Evolutionary conservation across 768 basidiomycete genomes (phyloP).

Genomic region (Aureoboletus auriporus): DNA sequence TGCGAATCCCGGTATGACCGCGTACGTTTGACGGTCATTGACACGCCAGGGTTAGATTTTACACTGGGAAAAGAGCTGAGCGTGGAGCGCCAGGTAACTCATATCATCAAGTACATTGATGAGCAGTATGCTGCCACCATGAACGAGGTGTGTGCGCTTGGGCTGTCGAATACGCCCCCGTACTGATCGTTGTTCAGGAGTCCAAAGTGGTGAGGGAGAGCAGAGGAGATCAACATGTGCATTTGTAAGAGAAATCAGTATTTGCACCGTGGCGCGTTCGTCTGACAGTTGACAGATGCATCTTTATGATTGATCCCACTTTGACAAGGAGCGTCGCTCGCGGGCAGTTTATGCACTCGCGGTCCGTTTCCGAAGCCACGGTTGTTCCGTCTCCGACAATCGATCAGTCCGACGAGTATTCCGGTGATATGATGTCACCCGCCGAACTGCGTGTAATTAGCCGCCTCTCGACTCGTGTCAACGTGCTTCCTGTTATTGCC

Average conservation of each 20-base stretch:
- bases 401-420: conserved; percentile 46
- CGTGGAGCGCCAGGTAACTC: conserved; percentile 74
- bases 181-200: conserved; percentile 47
- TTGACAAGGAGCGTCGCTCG: conserved; percentile 51
- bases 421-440: conserved; percentile 62
- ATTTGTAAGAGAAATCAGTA: conserved; percentile 53
- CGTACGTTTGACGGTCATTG: conserved; percentile 73
- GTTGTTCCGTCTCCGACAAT: conserved; percentile 48
- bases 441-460: conserved; percentile 76
- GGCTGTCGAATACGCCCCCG: not conserved
- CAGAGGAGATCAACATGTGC: conserved; percentile 87
- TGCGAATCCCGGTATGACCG: conserved; percentile 81
- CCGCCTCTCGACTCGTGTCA: conserved; percentile 67
- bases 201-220: conserved; percentile 84
- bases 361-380: conserved; percentile 64
- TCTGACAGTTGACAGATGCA: conserved; percentile 49
- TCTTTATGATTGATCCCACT: conserved; percentile 84
- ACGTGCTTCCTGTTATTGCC: conserved; percentile 79
- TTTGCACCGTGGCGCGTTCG: not conserved
- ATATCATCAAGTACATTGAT: conserved; percentile 74
- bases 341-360: conserved; percentile 44
- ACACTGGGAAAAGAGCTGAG: conserved; percentile 65
- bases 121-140: conserved; percentile 81
- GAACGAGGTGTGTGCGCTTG: conserved; percentile 56
- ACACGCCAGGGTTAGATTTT: conserved; percentile 85